Evolutionary conservation across 176 grass and related monocot genomes (phyloP).

Genomic region (Tillandsia fasciculata): DNA sequence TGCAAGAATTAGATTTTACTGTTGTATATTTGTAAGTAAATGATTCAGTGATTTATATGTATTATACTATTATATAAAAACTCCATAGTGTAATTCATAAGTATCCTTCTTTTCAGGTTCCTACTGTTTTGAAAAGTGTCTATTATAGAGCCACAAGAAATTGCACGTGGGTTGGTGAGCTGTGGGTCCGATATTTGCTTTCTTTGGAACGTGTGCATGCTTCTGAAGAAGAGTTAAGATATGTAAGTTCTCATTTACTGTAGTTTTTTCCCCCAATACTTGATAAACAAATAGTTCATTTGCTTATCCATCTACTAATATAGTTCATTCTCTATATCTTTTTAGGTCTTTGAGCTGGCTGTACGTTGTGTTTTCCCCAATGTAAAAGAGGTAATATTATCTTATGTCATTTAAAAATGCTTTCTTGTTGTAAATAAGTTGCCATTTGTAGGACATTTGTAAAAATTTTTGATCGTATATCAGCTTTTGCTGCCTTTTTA

Average conservation of each 20-base stretch:
- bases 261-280: not conserved
- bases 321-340: slow-evolving; percentile 9
- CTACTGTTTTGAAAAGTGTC: slow-evolving; percentile 56
- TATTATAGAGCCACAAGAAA: slow-evolving; percentile 90
- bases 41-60: not conserved
- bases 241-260: slow-evolving; percentile 34
- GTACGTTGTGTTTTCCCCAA: slow-evolving; percentile 61
- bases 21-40: no score
- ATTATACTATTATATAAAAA: not conserved
- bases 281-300: not conserved
- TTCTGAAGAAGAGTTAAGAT: slow-evolving; percentile 53
- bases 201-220: slow-evolving; percentile 62
- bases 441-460: not conserved
- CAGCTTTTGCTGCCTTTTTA: not conserved
- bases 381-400: slow-evolving; percentile 55
- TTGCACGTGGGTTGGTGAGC: slow-evolving; percentile 83
- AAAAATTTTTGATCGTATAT: not conserved
- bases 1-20: no score
- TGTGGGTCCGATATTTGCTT: slow-evolving; percentile 71
- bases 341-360: slow-evolving; percentile 86
- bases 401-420: not conserved
- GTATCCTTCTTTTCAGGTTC: slow-evolving; percentile 46
- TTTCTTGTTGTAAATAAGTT: not conserved
- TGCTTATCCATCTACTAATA: not conserved
- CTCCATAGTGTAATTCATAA: not conserved